phyloP scores from a whole-genome alignment of 352 stramenopile species.

The Pythium folliculosum region DNA sequence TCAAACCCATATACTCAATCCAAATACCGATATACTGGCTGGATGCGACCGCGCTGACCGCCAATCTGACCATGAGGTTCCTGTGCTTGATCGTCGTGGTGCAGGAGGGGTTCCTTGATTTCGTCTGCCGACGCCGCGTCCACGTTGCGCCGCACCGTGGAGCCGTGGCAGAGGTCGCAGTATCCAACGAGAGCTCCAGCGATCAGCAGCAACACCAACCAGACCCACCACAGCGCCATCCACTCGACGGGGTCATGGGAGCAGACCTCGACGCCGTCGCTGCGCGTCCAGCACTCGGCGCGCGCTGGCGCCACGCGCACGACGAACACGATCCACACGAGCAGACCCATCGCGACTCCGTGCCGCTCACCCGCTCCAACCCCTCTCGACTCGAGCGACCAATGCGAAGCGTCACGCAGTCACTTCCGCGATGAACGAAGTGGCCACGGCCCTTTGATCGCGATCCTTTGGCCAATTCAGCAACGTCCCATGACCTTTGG shows the following conservation, averaged over 20 bases:
- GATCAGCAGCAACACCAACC: constrained; percentile 58
- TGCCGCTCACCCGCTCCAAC: no score
- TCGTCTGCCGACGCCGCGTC: neutral
- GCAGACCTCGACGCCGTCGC: constrained; percentile 61
- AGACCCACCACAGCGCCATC: constrained; percentile 68
- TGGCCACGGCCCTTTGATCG: constrained; percentile 13
- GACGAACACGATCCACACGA: neutral
- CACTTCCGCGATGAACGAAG: constrained; percentile 15
- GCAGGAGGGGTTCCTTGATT: constrained; percentile 28
- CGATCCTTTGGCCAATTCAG: constrained; percentile 24
- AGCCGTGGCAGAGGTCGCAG: constrained; percentile 29
- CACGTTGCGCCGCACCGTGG: neutral
- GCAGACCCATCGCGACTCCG: neutral
- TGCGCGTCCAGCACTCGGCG: constrained; percentile 62
- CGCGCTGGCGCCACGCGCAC: neutral
- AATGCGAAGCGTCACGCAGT: constrained; percentile 18
- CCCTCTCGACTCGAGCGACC: neutral
- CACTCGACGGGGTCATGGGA: constrained; percentile 45
- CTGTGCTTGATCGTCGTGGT: neutral
- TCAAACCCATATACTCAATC: constrained; percentile 15
- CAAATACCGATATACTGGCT: constrained; percentile 56
- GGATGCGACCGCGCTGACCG: neutral
- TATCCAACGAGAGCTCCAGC: constrained; percentile 36
- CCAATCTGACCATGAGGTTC: neutral
- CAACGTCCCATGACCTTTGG: constrained; percentile 21